phyloP scores from a whole-genome alignment of 805 yeast species.

The Saccharomycopsis fermentans region DNA sequence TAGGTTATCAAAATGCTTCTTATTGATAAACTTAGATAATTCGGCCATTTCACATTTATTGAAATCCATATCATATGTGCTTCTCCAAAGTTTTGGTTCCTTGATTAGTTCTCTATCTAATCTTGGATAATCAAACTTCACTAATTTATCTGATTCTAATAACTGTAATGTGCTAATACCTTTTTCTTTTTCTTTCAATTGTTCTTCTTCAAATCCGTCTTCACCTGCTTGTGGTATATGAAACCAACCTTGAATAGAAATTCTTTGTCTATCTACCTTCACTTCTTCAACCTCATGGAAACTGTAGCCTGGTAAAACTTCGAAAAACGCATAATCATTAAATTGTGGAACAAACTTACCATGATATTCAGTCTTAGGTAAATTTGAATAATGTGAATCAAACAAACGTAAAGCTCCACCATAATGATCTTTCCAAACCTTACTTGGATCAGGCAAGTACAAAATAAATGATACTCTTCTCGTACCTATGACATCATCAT shows the following conservation, averaged over 20 bases:
- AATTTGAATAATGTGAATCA: conserved; percentile 80
- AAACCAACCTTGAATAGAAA: conserved; percentile 97
- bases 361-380: conserved; percentile 70
- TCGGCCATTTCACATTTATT: conserved; percentile 37
- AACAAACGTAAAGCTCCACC: conserved; percentile 89
- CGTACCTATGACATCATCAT: conserved; percentile 96
- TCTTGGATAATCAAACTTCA: conserved; percentile 77
- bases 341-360: conserved; percentile 79
- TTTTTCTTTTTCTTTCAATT: conserved; percentile 44
- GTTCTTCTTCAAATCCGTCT: conserved; percentile 65
- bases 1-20: background rate
- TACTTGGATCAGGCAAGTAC: conserved; percentile 87
- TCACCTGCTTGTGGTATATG: conserved; percentile 95
- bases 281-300: conserved; percentile 99
- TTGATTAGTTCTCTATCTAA: conserved; percentile 37
- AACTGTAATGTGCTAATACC: conserved; percentile 70
- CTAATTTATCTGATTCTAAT: conserved; percentile 63
- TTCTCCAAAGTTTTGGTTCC: conserved; percentile 28
- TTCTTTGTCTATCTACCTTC: conserved; percentile 76
- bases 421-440: conserved; percentile 78
- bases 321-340: conserved; percentile 92
- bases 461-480: conserved; percentile 87
- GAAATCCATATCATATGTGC: conserved; percentile 15
- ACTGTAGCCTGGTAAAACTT: conserved; percentile 90
- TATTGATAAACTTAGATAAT: conserved; percentile 44